Conservation (phyloP, 2,329 filamentous ascomycete species). For the Teratosphaeria gauchensis region DNA sequence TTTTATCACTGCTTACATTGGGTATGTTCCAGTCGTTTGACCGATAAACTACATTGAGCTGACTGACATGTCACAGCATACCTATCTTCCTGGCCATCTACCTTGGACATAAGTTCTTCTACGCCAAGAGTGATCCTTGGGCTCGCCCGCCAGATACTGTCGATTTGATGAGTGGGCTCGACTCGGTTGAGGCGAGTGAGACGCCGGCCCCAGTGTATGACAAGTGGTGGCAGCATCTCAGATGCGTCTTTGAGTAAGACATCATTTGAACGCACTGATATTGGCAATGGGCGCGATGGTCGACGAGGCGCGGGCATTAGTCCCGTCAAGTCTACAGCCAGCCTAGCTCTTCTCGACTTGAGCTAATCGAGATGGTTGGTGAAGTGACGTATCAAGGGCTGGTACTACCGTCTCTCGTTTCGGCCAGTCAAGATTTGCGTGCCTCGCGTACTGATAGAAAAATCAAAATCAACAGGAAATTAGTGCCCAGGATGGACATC, state of each 20-base stretch:
- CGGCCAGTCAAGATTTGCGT: too few relatives aligned
- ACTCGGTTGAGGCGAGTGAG: conserved; percentile 25
- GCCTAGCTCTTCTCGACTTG: too few relatives aligned
- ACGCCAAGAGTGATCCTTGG: conserved; percentile 42
- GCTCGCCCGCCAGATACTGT: conserved; percentile 39
- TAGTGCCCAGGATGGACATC: too few relatives aligned
- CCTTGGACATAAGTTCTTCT: conserved; percentile 40
- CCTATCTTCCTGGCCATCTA: conserved; percentile 51
- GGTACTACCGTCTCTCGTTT: too few relatives aligned
- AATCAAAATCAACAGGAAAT: too few relatives aligned
- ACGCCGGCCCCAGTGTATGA: conserved; percentile 18
- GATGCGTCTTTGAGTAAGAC: conserved; percentile 1
- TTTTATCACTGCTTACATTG: conserved; percentile 57
- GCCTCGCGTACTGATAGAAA: too few relatives aligned
- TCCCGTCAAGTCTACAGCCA: too few relatives aligned
- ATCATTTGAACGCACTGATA: neutral
- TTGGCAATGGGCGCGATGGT: neutral
- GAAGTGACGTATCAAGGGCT: too few relatives aligned
- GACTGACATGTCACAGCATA: conserved; percentile 35
- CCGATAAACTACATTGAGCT: neutral
- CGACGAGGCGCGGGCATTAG: too few relatives aligned
- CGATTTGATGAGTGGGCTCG: conserved; percentile 41
- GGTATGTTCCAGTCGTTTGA: conserved; percentile 1
- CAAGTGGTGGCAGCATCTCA: conserved; percentile 27
- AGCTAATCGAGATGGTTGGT: too few relatives aligned